Percentiles rank a stretch among this genome's conserved stretches.
Evolutionary conservation across 495 filamentous ascomycete species (phyloP).

Genomic region (Viridothelium virens): DNA sequence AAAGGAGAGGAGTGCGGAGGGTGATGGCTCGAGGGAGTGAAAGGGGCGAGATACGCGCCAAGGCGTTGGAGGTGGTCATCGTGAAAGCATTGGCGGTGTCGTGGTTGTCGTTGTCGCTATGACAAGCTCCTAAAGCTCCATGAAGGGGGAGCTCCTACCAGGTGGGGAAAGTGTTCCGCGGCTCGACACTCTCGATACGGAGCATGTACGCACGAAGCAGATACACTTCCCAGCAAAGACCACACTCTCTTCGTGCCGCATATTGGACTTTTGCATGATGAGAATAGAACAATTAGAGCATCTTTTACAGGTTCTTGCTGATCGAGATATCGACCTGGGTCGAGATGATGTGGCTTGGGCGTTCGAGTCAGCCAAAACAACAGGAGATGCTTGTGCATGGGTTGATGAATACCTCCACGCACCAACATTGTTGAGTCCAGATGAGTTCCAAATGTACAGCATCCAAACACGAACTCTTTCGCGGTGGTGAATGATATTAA

Average conservation of each 20-base stretch:
- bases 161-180: too few relatives aligned
- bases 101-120: too few relatives aligned
- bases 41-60: neutral
- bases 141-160: too few relatives aligned
- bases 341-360: conserved; percentile 32
- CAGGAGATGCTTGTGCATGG: conserved; percentile 25
- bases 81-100: neutral
- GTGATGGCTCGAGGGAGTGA: neutral
- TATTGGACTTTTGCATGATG: neutral
- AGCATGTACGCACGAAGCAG: neutral
- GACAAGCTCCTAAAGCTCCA: too few relatives aligned
- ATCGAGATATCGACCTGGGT: conserved; percentile 26
- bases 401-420: conserved; percentile 29
- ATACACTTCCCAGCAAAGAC: neutral
- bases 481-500: conserved; percentile 15
- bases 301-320: conserved; percentile 32
- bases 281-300: conserved; percentile 18
- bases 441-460: conserved; percentile 34
- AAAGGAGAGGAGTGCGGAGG: neutral
- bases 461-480: conserved; percentile 3
- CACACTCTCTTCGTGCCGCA: neutral
- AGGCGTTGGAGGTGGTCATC: neutral
- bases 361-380: conserved; percentile 29
- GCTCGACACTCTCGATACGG: too few relatives aligned
- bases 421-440: conserved; percentile 29